Evolutionary conservation across 306 rosid species (phyloP).

Genomic region (Castanopsis chinensis): DNA sequence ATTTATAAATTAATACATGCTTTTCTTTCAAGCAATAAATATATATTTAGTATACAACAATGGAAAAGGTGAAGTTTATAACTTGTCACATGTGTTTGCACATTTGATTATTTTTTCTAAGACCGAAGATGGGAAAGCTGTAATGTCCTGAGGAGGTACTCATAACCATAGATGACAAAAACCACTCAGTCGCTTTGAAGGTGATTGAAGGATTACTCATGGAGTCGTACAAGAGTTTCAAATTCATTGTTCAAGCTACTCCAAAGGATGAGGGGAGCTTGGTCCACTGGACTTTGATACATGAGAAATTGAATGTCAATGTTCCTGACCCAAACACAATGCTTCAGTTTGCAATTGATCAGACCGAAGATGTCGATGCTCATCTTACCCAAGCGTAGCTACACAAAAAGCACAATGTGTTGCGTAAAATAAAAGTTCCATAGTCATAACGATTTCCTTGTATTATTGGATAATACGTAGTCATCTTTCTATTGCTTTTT

Average conservation of each 20-base stretch:
- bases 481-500: no score
- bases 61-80: no score
- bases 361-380: constrained; percentile 22
- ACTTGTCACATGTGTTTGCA: no score
- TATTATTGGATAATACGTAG: no score
- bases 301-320: constrained; percentile 28
- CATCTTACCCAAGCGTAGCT: background rate
- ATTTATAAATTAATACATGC: no score
- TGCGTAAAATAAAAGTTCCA: no score
- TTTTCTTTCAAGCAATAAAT: no score
- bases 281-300: constrained; percentile 27
- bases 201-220: constrained; percentile 30
- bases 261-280: constrained; percentile 25
- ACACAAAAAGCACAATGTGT: background rate
- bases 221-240: constrained; percentile 19
- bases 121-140: constrained; percentile 22
- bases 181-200: constrained; percentile 20
- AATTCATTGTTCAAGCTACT: background rate
- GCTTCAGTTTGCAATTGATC: background rate
- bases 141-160: constrained; percentile 21
- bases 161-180: constrained; percentile 33
- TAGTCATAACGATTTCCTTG: no score
- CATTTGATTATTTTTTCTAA: no score
- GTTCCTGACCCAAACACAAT: constrained; percentile 23
- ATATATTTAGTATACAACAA: no score